phyloP scores from a whole-genome alignment of 2,329 filamentous ascomycete species.

The Xylariaceae sp. region DNA sequence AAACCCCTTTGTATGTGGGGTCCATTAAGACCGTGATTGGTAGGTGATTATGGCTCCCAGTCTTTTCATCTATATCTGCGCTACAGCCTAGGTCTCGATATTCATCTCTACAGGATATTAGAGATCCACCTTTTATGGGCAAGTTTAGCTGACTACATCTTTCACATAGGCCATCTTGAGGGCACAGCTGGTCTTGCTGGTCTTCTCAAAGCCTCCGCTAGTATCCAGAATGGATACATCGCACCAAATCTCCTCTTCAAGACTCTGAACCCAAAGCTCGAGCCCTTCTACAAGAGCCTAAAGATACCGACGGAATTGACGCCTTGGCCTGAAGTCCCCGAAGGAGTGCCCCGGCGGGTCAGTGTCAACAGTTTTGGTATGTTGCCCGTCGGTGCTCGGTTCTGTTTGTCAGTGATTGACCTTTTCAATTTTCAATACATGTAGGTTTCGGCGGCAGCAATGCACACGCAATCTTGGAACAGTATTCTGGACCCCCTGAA shows the following conservation, averaged over 20 bases:
- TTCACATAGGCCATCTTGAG: too few relatives aligned
- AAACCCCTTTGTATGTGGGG: slow-evolving; percentile 27
- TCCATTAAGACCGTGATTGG: slow-evolving; percentile 31
- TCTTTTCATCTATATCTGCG: too few relatives aligned
- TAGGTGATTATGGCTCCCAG: too few relatives aligned
- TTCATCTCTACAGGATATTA: too few relatives aligned
- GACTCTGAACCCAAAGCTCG: slow-evolving; percentile 22
- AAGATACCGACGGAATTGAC: slow-evolving; percentile 15
- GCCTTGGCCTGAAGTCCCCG: slow-evolving; percentile 25
- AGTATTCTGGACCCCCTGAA: too few relatives aligned
- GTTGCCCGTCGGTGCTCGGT: too few relatives aligned
- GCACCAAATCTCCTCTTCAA: slow-evolving; percentile 15
- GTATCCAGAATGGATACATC: slow-evolving; percentile 26
- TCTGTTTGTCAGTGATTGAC: too few relatives aligned
- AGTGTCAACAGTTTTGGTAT: slow-evolving; percentile 37
- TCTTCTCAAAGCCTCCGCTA: slow-evolving; percentile 35
- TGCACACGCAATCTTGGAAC: slow-evolving; percentile 21
- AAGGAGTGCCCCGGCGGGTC: slow-evolving; percentile 24
- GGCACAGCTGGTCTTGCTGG: slow-evolving; percentile 38
- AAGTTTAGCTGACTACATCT: too few relatives aligned
- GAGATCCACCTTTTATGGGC: too few relatives aligned
- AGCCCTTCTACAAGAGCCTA: slow-evolving; percentile 34
- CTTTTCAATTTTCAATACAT: too few relatives aligned
- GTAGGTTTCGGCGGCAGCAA: slow-evolving; percentile 22
- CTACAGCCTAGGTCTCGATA: too few relatives aligned